These are phyloP conservation scores for Ochetophila trinervis DNA, from an alignment of 306 rosid species.

Conservation along the genomic window DNA sequence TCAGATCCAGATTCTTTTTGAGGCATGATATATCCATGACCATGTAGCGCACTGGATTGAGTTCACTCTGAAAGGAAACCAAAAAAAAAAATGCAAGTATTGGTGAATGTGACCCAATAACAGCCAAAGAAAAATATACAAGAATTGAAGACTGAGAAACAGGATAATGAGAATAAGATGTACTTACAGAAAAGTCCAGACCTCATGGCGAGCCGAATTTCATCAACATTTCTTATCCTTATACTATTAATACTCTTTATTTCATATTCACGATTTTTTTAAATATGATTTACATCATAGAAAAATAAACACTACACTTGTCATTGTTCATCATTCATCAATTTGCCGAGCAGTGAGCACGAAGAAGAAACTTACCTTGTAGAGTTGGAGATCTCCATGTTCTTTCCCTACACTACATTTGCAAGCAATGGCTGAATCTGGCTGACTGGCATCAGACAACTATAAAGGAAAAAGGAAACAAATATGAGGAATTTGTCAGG, in stretches of 20 bases:
- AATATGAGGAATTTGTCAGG: conserved; percentile 4
- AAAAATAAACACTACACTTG: neutral
- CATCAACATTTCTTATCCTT: neutral
- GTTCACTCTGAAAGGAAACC: conserved; percentile 33
- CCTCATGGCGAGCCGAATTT: neutral
- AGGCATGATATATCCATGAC: conserved; percentile 43
- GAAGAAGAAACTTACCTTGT: conserved; percentile 32
- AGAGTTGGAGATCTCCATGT: conserved; percentile 32
- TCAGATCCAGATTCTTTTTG: conserved; percentile 43
- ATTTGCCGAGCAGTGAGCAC: neutral
- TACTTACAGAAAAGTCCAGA: neutral
- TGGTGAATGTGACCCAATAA: neutral
- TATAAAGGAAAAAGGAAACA: conserved; percentile 5
- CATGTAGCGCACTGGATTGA: conserved; percentile 39
- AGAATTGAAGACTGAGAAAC: neutral
- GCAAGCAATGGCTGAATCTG: conserved; percentile 31
- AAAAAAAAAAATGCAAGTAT: neutral
- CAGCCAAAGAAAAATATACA: neutral
- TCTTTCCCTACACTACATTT: conserved; percentile 36
- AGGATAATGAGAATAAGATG: too few relatives aligned
- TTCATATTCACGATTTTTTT: neutral
- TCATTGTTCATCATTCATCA: neutral
- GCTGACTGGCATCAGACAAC: conserved; percentile 33
- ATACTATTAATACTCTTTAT: neutral
- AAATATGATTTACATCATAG: neutral